phyloP scores from a whole-genome alignment of 169 alveolate species.

The Perkinsus olseni region DNA sequence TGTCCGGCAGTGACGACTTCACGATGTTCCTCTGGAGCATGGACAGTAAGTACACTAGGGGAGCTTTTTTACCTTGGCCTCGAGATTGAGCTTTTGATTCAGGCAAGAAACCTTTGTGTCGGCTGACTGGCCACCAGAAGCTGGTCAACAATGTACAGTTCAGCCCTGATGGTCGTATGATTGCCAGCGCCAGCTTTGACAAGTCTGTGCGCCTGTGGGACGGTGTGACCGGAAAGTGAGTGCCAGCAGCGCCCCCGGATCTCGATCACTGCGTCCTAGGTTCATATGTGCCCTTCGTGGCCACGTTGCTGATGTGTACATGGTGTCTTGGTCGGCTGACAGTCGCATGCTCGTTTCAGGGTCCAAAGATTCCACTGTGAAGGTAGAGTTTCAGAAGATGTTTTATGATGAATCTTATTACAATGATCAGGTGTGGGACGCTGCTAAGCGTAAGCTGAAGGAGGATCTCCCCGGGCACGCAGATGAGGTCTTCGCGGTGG shows the following conservation, averaged over 20 bases:
- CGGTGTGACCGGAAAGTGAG: slow-evolving; percentile 17
- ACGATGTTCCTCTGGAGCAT: slow-evolving; percentile 91
- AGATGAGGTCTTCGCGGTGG: slow-evolving; percentile 94
- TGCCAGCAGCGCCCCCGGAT: background rate
- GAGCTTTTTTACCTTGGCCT: background rate
- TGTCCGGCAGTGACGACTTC: slow-evolving; percentile 95
- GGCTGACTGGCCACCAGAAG: slow-evolving; percentile 95
- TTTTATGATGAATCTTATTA: background rate
- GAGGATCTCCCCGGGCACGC: slow-evolving; percentile 97
- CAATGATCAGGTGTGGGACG: slow-evolving; percentile 74
- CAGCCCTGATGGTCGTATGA: slow-evolving; percentile 92
- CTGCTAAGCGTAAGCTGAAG: slow-evolving; percentile 71
- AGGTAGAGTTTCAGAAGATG: slow-evolving; percentile 36
- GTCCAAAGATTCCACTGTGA: slow-evolving; percentile 89
- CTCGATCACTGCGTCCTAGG: background rate
- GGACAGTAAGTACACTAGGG: slow-evolving; percentile 32
- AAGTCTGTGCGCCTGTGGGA: slow-evolving; percentile 86
- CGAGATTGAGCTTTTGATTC: slow-evolving; percentile 13
- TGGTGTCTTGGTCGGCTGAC: slow-evolving; percentile 94
- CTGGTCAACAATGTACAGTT: slow-evolving; percentile 86
- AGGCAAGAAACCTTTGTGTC: slow-evolving; percentile 25
- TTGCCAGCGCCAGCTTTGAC: slow-evolving; percentile 97
- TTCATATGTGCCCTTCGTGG: slow-evolving; percentile 88
- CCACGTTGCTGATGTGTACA: slow-evolving; percentile 94
- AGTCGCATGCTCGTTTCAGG: slow-evolving; percentile 86